Evolutionary conservation across 176 grass and related monocot species (phyloP), one percentile per base, ranked within the genome.

Genomic region (Oryza glumipatula): DNA sequence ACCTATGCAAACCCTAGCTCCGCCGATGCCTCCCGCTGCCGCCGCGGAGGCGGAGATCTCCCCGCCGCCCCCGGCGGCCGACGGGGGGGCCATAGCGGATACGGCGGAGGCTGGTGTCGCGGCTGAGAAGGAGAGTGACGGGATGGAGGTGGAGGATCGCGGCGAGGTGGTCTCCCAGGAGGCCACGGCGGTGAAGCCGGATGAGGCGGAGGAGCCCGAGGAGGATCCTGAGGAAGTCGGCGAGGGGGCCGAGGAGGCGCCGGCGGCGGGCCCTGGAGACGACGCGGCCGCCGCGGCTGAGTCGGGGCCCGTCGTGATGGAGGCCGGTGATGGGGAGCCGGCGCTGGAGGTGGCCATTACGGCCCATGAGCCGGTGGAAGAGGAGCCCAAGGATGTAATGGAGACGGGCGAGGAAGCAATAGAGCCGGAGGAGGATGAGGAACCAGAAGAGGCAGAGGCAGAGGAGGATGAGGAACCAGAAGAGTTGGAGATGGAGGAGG

Each of bases 101-200:
- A 45, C 35, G 81, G 14, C 24, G 33, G 70, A 33, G 65, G 35
- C 64, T 46, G 76, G 22, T 28, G 44, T n/a, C 76, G 78, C n/a
- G 54, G 83, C 73, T 76, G 65, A 4, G 47, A 65, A 63, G 80
- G 69, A 33, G 11, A 17, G 41, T 48, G 30, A 22, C 39, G 51
- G 43, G 35, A 52, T 65, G 73, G 73, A 65, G 44, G 54, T 56
- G 56, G 88, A 90, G 73, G 72, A 65, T 52, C 63, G 54, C 13
- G 65, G 43, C 13, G 72, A 77, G 72, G 76, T 43, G 70, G 83
- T 32, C 76, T 16, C 21, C 39, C 74, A 75, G 47, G 26, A 73
- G 48, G 30, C 11, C 9, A 13, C 52, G 15, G 77, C 56, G 39
- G 56, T 26, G 43, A 46, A 76, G 11, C 45, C 35, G 9, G 72